Base-by-base conservation (phyloP, 179 eudicot genomes). In the Beta lomatogona region DNA sequence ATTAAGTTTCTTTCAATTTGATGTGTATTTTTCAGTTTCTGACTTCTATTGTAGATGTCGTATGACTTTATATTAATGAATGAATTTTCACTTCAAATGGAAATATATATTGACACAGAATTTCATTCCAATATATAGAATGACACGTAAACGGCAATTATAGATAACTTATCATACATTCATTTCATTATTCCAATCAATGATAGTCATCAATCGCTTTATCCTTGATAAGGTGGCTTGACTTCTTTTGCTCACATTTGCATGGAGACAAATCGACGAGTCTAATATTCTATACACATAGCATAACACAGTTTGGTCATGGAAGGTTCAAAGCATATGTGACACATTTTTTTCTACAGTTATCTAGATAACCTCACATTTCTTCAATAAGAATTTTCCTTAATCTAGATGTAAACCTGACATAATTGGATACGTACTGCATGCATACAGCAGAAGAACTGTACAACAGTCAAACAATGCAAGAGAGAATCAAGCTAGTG, bases 141-240 rank as follows among this genome's bases (percentile, higher is more conserved):
- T 36, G 41, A 36, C 41, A 2, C 41, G 41, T 36, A 36, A 2
- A 36, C 41, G 41, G 41, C 41, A 36, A 36, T 36, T 36, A 36
- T 4, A 18, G 66, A 61, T 18, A 41, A 68, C 19, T 4, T 45
- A 11, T 69, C 53, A 36, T 41, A 6, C 73, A 44, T 41, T 19
- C 73, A 69, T 41, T 69, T 41, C 16, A 36, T 36, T 11, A 3
- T 22, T 28, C 9, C 60, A 57, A 7, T 19, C 5, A 8, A 41
- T 44, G 52, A 69, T 41, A 53, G 14, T 52, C 57, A 50, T 48
- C 71, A 77, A 22, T 48, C 22, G 70, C 58, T 13, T 79, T 79
- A 41, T 79, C 21, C 53, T 46, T 67, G 63, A 78, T 69, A 58
- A 79, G 55, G 12, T 78, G 64, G 31, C 12, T 69, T 79, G 75